A percentile compares a stretch with the other conserved stretches of the same genome.
Evolutionary conservation across 2,329 filamentous ascomycete genomes (phyloP).

Genomic region (Lojkania enalia): DNA sequence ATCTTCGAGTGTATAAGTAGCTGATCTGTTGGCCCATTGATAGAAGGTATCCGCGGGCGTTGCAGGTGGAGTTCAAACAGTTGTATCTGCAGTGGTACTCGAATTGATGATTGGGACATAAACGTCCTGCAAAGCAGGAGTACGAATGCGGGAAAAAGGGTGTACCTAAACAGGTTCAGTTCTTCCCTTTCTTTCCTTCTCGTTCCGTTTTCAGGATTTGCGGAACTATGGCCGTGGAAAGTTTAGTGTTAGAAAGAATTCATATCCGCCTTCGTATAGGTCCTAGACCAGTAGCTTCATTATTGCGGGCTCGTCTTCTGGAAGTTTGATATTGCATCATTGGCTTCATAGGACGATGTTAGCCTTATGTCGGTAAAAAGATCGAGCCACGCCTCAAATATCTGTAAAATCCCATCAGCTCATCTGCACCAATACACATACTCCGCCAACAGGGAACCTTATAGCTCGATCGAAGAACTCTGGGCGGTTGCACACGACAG

Average conservation of each 20-base stretch:
- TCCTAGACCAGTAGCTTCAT: slow-evolving; percentile 22
- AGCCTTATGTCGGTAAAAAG: neutral
- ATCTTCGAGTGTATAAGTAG: neutral
- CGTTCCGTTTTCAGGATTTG: too few relatives aligned
- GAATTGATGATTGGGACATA: neutral
- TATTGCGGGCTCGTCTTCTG: slow-evolving; percentile 24
- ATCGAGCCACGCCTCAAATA: too few relatives aligned
- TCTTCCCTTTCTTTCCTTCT: too few relatives aligned
- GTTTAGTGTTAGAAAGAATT: too few relatives aligned
- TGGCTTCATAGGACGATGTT: slow-evolving; percentile 14
- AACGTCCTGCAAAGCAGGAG: neutral
- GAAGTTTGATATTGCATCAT: slow-evolving; percentile 16
- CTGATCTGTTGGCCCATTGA: neutral
- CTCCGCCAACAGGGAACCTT: slow-evolving; percentile 10
- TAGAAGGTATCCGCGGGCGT: neutral
- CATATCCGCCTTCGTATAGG: slow-evolving; percentile 25
- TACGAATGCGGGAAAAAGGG: too few relatives aligned
- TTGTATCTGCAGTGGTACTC: neutral
- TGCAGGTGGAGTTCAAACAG: neutral
- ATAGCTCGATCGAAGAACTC: slow-evolving; percentile 22
- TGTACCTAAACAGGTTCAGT: too few relatives aligned
- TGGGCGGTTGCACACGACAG: slow-evolving; percentile 17
- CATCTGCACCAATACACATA: neutral
- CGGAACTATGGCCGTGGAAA: too few relatives aligned
- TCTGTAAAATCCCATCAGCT: too few relatives aligned